Conservation (phyloP, 306 rosid species). For the Prunus mongolica region DNA sequence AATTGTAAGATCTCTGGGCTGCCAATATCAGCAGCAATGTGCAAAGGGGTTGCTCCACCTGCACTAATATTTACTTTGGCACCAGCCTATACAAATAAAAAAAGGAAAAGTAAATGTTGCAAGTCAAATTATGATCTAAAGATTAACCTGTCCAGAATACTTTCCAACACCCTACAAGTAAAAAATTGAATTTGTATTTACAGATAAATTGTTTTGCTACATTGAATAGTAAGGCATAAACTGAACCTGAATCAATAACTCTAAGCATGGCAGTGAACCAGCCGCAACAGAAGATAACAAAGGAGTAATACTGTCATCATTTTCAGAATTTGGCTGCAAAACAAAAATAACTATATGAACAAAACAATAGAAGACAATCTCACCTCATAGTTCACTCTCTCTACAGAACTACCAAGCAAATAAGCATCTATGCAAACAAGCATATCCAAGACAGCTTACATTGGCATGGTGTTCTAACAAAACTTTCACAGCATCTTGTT, state of each 20-base stretch:
- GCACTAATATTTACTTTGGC: conserved; percentile 75
- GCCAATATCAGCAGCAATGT: conserved; percentile 80
- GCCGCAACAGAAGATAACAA: conserved; percentile 88
- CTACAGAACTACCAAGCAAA: neutral
- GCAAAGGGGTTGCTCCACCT: conserved; percentile 96
- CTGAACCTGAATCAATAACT: conserved; percentile 76
- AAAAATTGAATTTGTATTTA: neutral
- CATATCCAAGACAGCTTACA: conserved; percentile 33
- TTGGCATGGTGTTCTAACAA: conserved; percentile 71
- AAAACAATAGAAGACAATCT: conserved; percentile 1
- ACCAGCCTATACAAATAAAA: conserved; percentile 64
- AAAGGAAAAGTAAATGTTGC: conserved; percentile 19
- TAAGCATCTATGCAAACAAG: neutral
- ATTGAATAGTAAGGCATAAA: conserved; percentile 18
- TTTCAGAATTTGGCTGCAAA: conserved; percentile 88
- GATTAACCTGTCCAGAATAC: neutral
- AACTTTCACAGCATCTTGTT: conserved; percentile 64
- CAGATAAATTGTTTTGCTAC: neutral
- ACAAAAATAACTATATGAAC: conserved; percentile 8
- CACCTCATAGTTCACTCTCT: neutral
- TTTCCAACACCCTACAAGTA: neutral
- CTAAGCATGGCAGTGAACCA: conserved; percentile 77
- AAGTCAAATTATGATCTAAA: neutral
- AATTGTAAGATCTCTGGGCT: conserved; percentile 54
- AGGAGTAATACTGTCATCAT: conserved; percentile 89